phyloP scores from a whole-genome alignment of 495 filamentous ascomycete species.

The Usnea hakonensis region DNA sequence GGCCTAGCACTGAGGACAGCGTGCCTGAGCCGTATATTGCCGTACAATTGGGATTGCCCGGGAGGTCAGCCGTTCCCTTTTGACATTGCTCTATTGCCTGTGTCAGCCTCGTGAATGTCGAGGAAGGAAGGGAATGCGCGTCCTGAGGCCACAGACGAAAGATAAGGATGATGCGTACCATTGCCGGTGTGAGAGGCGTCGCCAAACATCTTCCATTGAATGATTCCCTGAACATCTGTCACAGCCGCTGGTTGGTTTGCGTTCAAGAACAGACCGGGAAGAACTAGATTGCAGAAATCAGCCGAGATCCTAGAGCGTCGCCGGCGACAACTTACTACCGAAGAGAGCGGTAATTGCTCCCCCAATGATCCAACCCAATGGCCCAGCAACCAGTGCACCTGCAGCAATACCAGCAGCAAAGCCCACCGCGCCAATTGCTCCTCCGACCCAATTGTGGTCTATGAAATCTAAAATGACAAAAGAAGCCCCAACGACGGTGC shows the following conservation, averaged over 20 bases:
- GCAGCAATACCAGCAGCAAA: slow-evolving; percentile 2
- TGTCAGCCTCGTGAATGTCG: neutral
- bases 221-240: slow-evolving; percentile 10
- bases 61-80: slow-evolving; percentile 6
- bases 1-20: slow-evolving; percentile 7
- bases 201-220: slow-evolving; percentile 18
- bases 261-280: slow-evolving; percentile 12
- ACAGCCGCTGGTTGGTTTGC: neutral
- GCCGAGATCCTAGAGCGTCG: neutral
- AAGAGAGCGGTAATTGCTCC: slow-evolving; percentile 13
- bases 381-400: neutral
- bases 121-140: neutral
- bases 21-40: slow-evolving; percentile 15
- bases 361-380: slow-evolving; percentile 14
- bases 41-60: slow-evolving; percentile 10
- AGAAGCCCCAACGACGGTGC: neutral
- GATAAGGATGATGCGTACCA: neutral
- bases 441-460: neutral
- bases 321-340: slow-evolving; percentile 6
- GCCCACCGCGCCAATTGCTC: slow-evolving; percentile 12
- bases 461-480: neutral
- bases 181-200: slow-evolving; percentile 12
- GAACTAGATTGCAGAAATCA: slow-evolving; percentile 7
- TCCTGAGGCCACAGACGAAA: neutral
- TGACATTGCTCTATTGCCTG: slow-evolving; percentile 12